Percentiles rank a stretch among this genome's conserved stretches.
Evolutionary conservation across 108 stramenopile species (phyloP).

Genomic region (Conticribra weissflogii): DNA sequence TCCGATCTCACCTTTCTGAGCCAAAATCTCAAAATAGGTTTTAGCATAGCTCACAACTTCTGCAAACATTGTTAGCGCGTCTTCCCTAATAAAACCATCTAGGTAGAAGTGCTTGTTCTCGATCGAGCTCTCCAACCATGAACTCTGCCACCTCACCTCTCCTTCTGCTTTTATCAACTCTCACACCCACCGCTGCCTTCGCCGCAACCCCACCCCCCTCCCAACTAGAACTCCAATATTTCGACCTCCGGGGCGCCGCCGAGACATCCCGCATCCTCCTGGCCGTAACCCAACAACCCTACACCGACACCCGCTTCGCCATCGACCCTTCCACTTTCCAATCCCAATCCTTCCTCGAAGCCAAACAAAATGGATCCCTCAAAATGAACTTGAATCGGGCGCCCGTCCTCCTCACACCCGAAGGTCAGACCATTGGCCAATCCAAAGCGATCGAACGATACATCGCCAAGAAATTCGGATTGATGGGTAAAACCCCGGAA

Average conservation of each 20-base stretch:
- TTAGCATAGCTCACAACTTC: too few species aligned
- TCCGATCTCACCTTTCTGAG: too few species aligned
- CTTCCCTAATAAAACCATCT: too few species aligned
- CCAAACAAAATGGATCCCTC: constrained; percentile 60
- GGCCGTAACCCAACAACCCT: constrained; percentile 48
- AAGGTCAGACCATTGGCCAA: constrained; percentile 58
- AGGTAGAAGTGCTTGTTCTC: too few species aligned
- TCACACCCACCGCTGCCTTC: constrained; percentile 26
- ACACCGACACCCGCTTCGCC: constrained; percentile 51
- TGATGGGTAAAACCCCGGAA: constrained; percentile 55
- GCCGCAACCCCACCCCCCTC: constrained; percentile 17
- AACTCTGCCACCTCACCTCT: too few species aligned
- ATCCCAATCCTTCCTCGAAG: constrained; percentile 58
- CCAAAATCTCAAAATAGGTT: too few species aligned
- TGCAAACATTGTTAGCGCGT: too few species aligned
- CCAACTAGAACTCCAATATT: constrained; percentile 63
- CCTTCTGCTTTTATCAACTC: constrained; percentile 23
- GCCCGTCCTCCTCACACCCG: constrained; percentile 59
- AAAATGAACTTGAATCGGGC: constrained; percentile 63
- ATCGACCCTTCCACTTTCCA: constrained; percentile 46
- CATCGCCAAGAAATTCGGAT: constrained; percentile 46
- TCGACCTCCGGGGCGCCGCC: constrained; percentile 57
- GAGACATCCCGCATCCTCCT: constrained; percentile 59
- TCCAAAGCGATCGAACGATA: constrained; percentile 70
- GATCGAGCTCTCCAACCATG: too few species aligned